These are phyloP conservation scores for Pestalotiopsis sp. DNA, from an alignment of 2,329 filamentous ascomycete genomes.

Conservation along the genomic window DNA sequence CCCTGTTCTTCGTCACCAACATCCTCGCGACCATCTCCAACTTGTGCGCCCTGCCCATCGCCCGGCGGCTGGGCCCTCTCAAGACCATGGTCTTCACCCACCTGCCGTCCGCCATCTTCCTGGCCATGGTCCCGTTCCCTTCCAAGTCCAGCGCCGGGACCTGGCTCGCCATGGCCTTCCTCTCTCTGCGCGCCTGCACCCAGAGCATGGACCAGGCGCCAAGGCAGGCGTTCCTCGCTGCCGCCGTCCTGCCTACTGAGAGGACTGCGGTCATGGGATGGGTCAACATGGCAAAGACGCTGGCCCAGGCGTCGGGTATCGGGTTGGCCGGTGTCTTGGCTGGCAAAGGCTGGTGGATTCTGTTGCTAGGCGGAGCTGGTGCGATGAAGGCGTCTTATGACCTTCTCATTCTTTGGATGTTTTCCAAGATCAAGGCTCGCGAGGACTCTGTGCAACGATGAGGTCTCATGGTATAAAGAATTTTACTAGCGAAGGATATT, in stretches of 20 bases:
- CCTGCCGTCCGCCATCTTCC: constrained; percentile 50
- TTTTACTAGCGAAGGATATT: too few relatives aligned
- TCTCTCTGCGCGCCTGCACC: constrained; percentile 47
- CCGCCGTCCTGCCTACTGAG: constrained; percentile 49
- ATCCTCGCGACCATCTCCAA: constrained; percentile 22
- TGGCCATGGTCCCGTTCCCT: constrained; percentile 44
- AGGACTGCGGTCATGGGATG: constrained; percentile 57
- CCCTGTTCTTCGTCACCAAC: constrained; percentile 24
- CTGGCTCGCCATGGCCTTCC: constrained; percentile 36
- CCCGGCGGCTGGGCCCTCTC: constrained; percentile 22
- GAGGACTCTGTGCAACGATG: too few relatives aligned
- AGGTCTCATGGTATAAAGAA: too few relatives aligned
- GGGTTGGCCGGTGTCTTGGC: constrained; percentile 50
- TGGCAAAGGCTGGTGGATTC: constrained; percentile 42
- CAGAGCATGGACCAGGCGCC: constrained; percentile 57
- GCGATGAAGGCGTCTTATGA: constrained; percentile 49
- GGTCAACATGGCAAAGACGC: constrained; percentile 53
- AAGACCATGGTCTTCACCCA: constrained; percentile 38
- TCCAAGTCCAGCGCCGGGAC: constrained; percentile 29
- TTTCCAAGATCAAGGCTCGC: neutral
- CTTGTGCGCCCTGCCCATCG: constrained; percentile 20
- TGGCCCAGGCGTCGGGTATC: constrained; percentile 49
- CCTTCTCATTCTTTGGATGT: constrained; percentile 22
- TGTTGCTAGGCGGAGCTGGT: constrained; percentile 52
- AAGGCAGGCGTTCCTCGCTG: constrained; percentile 52